Base-by-base conservation (phyloP, 2,329 filamentous ascomycete genomes). In the Colletotrichum ledebouriae region DNA sequence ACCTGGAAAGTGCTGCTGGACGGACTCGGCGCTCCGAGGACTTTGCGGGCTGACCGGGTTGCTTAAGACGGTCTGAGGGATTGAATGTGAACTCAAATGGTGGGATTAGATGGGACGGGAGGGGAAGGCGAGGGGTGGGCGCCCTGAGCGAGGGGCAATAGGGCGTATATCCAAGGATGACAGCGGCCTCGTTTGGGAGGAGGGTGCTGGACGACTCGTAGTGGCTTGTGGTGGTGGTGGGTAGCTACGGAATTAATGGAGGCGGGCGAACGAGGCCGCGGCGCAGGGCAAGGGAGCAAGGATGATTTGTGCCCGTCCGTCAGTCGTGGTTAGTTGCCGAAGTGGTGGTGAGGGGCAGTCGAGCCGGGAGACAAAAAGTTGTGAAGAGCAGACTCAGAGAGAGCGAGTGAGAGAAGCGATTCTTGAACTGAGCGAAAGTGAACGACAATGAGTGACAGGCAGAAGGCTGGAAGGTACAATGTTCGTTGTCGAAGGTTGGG, bases 51-150 rank as follows among this genome's bases (percentile, higher is more conserved):
- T 58, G 59, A 59, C 64, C 11, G 39, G 64, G 64, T 52, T 67
- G 50, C 6, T 42, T 37, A 17, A 44, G 44, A 63, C 59, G 47
- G 59, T 53, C 57, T 53, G 59, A 61, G 58, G 47, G 37, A 46
- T 33, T 53, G 49, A 37, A 22, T n/a, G 22, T 20, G 47, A 29
- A 60, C 60, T 25, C n/a, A 37, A 33, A 59, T 56, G 29, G 66
- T 59, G 66, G 62, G 55, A 65, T 65, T 47, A 66, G 62, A 69
- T 65, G 66, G 62, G 56, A 69, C 57, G 62, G 46, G 56, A 65
- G 53, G 60, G 58, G 39, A 22, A 49, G 42, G 37, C 52, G 22
- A 29, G 44, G 66, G 57, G 20, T 50, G 47, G 13, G n/a, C 11
- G 17, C 11, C 12, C 39, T 41, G 46, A 33, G 25, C 49, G 56